A percentile compares a stretch with the other conserved stretches of the same genome.
Evolutionary conservation across 345 rosid genomes (phyloP).

Genomic region (Clausena lansium): DNA sequence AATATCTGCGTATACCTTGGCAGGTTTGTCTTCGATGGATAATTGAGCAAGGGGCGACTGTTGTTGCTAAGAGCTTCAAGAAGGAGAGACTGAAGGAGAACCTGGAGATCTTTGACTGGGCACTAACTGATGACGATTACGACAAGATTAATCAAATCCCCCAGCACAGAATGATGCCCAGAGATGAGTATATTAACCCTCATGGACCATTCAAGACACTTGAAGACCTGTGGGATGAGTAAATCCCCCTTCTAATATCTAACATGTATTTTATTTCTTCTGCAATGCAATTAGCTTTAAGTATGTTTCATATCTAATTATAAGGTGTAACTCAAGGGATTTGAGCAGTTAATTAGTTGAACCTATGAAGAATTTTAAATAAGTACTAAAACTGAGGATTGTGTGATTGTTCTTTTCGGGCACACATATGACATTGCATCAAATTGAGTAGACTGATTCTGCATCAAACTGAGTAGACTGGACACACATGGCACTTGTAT

Average conservation of each 20-base stretch:
- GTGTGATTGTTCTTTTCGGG: too few species aligned
- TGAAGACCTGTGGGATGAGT: slow-evolving; percentile 25
- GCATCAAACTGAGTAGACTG: too few species aligned
- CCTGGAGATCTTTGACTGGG: slow-evolving; percentile 18
- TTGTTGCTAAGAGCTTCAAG: slow-evolving; percentile 13
- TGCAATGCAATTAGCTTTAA: too few species aligned
- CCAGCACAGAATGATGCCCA: slow-evolving; percentile 3
- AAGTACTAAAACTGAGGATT: too few species aligned
- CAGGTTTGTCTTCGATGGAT: slow-evolving; percentile 25
- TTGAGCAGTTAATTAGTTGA: too few species aligned
- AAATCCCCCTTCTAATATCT: background rate
- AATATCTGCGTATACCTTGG: background rate
- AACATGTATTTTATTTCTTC: background rate
- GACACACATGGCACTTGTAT: too few species aligned
- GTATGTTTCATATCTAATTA: too few species aligned
- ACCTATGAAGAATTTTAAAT: too few species aligned
- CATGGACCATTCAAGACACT: slow-evolving; percentile 13
- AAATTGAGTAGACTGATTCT: too few species aligned
- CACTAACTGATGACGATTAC: background rate
- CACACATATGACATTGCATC: too few species aligned
- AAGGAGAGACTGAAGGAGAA: slow-evolving; percentile 20
- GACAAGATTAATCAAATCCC: slow-evolving; percentile 14
- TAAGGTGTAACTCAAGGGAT: too few species aligned
- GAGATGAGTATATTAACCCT: background rate
- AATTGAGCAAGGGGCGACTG: slow-evolving; percentile 17